Conservation (phyloP, 257 asterid species). For the Capsicum pubescens region DNA sequence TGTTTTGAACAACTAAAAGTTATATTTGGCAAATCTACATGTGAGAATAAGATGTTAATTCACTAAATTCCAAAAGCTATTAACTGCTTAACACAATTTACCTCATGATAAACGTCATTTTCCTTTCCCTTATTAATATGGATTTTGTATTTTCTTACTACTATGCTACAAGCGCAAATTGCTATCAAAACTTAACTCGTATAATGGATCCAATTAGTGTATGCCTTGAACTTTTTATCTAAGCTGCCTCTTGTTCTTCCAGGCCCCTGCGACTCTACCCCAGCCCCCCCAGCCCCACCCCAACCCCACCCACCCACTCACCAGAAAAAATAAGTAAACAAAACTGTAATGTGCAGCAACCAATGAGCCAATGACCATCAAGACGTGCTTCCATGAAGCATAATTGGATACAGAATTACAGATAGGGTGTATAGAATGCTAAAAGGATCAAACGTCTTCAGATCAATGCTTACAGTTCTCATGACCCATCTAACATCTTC, state of each 20-base stretch:
- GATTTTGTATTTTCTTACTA: neutral
- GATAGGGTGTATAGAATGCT: neutral
- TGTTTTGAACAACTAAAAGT: conserved; percentile 8
- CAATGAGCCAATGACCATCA: neutral
- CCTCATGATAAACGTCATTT: neutral
- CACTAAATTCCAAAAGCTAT: neutral
- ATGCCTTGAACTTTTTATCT: neutral
- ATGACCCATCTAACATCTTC: conserved; percentile 12
- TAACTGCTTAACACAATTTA: conserved; percentile 23
- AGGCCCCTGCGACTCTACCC: neutral
- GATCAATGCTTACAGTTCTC: neutral
- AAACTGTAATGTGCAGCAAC: neutral
- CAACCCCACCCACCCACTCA: no score
- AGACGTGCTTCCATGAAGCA: neutral
- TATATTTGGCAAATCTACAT: neutral
- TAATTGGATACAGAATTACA: neutral
- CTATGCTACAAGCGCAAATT: neutral
- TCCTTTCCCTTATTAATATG: neutral
- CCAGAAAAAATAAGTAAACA: neutral
- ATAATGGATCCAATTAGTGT: conserved; percentile 20
- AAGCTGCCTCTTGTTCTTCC: neutral
- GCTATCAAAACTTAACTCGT: neutral
- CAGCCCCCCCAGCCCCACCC: neutral
- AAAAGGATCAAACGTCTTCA: neutral
- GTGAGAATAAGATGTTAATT: neutral